A percentile compares a stretch with the other conserved stretches of the same genome.
phyloP scores from a whole-genome alignment of 2,329 filamentous ascomycete species.

The Trichoderma breve region DNA sequence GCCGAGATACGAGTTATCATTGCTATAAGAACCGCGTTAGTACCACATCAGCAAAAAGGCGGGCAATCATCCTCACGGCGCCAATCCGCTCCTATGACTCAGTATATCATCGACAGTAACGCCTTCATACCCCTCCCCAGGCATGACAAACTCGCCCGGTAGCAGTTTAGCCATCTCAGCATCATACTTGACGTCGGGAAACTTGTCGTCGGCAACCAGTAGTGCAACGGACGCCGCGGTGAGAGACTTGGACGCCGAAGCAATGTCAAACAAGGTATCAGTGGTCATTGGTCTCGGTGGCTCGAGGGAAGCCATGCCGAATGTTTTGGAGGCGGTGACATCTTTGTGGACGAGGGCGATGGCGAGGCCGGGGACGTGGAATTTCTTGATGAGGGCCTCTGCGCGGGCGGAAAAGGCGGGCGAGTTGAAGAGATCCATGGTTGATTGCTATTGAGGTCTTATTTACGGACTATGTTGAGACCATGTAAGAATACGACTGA shows the following conservation, averaged over 20 bases:
- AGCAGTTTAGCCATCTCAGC: constrained; percentile 28
- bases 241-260: constrained; percentile 29
- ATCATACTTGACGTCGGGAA: constrained; percentile 27
- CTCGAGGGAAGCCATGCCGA: constrained; percentile 26
- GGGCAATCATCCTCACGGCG: constrained; percentile 20
- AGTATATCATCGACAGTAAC: constrained; percentile 29
- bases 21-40: constrained; percentile 19
- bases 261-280: constrained; percentile 31
- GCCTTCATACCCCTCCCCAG: constrained; percentile 20
- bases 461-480: not conserved
- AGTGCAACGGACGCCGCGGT: constrained; percentile 29
- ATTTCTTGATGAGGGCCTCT: constrained; percentile 23
- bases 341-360: constrained; percentile 26
- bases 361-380: constrained; percentile 28
- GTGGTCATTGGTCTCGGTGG: constrained; percentile 23
- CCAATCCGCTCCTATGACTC: constrained; percentile 29
- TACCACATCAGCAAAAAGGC: not conserved
- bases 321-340: constrained; percentile 25
- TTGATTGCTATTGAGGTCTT: not conserved
- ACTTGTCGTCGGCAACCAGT: constrained; percentile 26
- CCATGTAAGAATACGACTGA: not conserved
- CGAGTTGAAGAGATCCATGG: constrained; percentile 19
- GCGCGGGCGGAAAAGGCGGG: constrained; percentile 22
- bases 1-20: constrained; percentile 29
- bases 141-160: constrained; percentile 30